Evolutionary conservation across 2,329 filamentous ascomycete genomes (phyloP).

Genomic region (Aspergillus luchuensis): DNA sequence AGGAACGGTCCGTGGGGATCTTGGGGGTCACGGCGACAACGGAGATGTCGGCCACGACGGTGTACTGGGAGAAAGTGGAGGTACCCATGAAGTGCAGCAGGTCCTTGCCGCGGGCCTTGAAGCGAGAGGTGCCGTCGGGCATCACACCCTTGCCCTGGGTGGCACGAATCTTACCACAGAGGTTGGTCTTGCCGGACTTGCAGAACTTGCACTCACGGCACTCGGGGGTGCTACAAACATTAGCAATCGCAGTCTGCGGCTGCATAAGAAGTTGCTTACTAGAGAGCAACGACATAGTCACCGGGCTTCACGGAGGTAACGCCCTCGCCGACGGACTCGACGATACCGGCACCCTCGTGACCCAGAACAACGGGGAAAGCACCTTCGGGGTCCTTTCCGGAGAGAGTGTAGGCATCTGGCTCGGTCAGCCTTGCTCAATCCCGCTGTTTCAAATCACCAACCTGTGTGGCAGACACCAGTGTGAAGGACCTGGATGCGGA

Average conservation of each 20-base stretch:
- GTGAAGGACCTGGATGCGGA: conserved; percentile 95
- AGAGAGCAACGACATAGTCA: conserved; percentile 87
- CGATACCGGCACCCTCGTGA: conserved; percentile 88
- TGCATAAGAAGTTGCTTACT: conserved; percentile 57
- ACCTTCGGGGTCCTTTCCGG: conserved; percentile 95
- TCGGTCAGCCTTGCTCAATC: background rate
- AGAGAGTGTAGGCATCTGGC: conserved; percentile 86
- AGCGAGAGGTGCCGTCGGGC: conserved; percentile 94
- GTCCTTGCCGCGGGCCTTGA: conserved; percentile 92
- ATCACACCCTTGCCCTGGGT: conserved; percentile 96
- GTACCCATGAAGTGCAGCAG: conserved; percentile 99
- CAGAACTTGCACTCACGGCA: conserved; percentile 99
- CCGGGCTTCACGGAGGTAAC: conserved; percentile 93
- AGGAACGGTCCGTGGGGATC: conserved; percentile 93
- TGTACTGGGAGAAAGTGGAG: conserved; percentile 98
- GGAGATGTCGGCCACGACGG: conserved; percentile 96
- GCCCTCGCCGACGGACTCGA: conserved; percentile 91
- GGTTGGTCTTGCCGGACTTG: conserved; percentile 98
- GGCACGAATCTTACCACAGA: conserved; percentile 97
- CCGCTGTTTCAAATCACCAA: conserved; percentile 38
- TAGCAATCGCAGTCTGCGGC: conserved; percentile 1
- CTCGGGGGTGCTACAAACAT: conserved; percentile 77
- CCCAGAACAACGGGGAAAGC: conserved; percentile 87
- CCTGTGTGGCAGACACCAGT: conserved; percentile 98
- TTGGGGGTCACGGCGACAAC: conserved; percentile 89